A percentile compares a stretch with the other conserved stretches of the same genome.
phyloP scores from a whole-genome alignment of 148 eudicot genomes.

The Pouteria glomerata region DNA sequence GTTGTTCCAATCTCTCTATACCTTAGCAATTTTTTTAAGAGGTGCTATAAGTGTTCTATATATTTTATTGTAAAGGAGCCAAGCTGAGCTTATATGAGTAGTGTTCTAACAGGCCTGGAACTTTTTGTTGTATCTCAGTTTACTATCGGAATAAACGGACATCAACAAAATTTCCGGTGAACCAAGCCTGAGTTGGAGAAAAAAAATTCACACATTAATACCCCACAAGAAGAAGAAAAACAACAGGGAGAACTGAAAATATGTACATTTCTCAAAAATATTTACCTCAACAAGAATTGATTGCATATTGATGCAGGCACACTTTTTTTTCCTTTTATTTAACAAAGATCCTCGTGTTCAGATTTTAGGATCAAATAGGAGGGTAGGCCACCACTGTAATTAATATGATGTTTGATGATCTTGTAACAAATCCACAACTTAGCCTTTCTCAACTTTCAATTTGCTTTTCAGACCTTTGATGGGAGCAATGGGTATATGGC shows the following conservation, averaged over 20 bases:
- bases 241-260: neutral
- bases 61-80: too few relatives aligned
- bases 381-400: neutral
- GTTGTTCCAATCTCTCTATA: too few relatives aligned
- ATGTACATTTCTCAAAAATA: neutral
- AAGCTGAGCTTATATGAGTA: too few relatives aligned
- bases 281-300: neutral
- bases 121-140: too few relatives aligned
- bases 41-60: too few relatives aligned
- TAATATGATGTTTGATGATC: conserved; percentile 6
- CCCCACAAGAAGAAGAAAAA: too few relatives aligned
- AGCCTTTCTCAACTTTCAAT: conserved; percentile 6
- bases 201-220: too few relatives aligned
- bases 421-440: neutral
- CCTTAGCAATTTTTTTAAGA: too few relatives aligned
- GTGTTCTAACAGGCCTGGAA: too few relatives aligned
- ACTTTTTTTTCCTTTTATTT: neutral
- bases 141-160: too few relatives aligned
- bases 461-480: conserved; percentile 46
- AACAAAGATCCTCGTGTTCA: neutral
- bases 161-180: too few relatives aligned
- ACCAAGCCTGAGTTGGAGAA: too few relatives aligned
- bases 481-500: conserved; percentile 64
- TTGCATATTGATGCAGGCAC: neutral
- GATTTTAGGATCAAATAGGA: neutral